These are phyloP conservation scores for Cladosporium sp. DNA, from an alignment of 2,329 filamentous ascomycete genomes.

Conservation along the genomic window DNA sequence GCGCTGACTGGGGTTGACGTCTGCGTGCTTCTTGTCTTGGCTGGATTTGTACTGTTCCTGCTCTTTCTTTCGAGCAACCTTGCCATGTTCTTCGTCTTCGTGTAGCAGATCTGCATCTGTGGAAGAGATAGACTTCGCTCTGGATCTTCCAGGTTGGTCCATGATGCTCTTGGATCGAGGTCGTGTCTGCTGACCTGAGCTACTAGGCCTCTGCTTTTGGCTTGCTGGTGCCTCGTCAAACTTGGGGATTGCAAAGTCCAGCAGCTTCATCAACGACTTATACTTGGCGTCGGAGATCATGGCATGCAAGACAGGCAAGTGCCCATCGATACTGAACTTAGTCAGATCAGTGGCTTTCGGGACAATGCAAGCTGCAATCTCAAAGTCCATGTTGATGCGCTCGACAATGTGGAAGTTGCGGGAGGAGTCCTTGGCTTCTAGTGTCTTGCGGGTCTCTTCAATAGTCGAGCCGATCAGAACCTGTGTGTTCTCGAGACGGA, in stretches of 20 bases:
- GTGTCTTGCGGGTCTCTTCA: slow-evolving; percentile 78
- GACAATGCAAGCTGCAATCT: slow-evolving; percentile 94
- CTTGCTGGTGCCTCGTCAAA: slow-evolving; percentile 47
- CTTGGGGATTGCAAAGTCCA: slow-evolving; percentile 90
- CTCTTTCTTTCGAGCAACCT: slow-evolving; percentile 59
- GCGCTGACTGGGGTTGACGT: slow-evolving; percentile 70
- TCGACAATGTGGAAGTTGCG: slow-evolving; percentile 87
- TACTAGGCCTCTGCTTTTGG: slow-evolving; percentile 9
- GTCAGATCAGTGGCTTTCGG: slow-evolving; percentile 91
- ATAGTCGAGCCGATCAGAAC: slow-evolving; percentile 92
- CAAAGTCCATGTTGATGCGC: slow-evolving; percentile 94
- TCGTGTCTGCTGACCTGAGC: slow-evolving; percentile 33
- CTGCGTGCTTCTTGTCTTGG: slow-evolving; percentile 47
- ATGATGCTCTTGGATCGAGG: slow-evolving; percentile 26
- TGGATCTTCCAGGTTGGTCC: slow-evolving; percentile 45
- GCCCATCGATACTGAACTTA: slow-evolving; percentile 84
- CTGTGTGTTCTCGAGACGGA: slow-evolving; percentile 92
- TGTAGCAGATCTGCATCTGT: slow-evolving; percentile 74
- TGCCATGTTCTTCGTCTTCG: slow-evolving; percentile 51
- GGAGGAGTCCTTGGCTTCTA: slow-evolving; percentile 60
- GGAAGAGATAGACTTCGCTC: slow-evolving; percentile 72
- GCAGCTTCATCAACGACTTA: slow-evolving; percentile 92
- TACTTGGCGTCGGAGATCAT: slow-evolving; percentile 94
- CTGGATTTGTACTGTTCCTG: slow-evolving; percentile 29
- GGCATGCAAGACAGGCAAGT: slow-evolving; percentile 86